Conservation (phyloP, 2,329 filamentous ascomycete species). For the Colletotrichum abscissum region DNA sequence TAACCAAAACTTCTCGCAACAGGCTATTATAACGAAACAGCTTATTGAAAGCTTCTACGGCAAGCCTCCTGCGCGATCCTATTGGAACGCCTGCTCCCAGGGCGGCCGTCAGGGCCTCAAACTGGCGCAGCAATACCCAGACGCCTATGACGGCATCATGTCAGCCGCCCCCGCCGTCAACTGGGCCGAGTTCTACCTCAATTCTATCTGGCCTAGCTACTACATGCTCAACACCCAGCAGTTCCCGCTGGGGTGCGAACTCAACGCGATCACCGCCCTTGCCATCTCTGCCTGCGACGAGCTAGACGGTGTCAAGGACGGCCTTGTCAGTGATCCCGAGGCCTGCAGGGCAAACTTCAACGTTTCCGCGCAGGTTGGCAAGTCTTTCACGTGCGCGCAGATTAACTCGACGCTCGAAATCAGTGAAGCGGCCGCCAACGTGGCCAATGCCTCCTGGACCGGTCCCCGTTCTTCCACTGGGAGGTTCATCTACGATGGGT, state of each 20-base stretch:
- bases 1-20: too few relatives aligned
- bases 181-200: conserved; percentile 15
- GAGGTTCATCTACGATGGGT: neutral
- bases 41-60: too few relatives aligned
- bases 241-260: conserved; percentile 15
- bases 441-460: neutral
- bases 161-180: conserved; percentile 29
- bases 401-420: neutral
- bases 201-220: conserved; percentile 5
- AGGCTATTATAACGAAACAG: too few relatives aligned
- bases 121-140: conserved; percentile 56
- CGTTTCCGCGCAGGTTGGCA: conserved; percentile 29
- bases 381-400: conserved; percentile 33
- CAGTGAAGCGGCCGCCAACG: neutral
- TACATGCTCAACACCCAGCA: neutral
- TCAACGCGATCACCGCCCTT: conserved; percentile 43
- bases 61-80: conserved; percentile 41
- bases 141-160: conserved; percentile 59
- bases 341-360: conserved; percentile 36
- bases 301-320: conserved; percentile 17
- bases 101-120: conserved; percentile 62
- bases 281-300: conserved; percentile 6
- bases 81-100: conserved; percentile 62
- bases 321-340: conserved; percentile 7
- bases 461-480: neutral